Base-by-base conservation (phyloP, 108 stramenopile genomes). In the Cyclostephanos invisitatus region DNA sequence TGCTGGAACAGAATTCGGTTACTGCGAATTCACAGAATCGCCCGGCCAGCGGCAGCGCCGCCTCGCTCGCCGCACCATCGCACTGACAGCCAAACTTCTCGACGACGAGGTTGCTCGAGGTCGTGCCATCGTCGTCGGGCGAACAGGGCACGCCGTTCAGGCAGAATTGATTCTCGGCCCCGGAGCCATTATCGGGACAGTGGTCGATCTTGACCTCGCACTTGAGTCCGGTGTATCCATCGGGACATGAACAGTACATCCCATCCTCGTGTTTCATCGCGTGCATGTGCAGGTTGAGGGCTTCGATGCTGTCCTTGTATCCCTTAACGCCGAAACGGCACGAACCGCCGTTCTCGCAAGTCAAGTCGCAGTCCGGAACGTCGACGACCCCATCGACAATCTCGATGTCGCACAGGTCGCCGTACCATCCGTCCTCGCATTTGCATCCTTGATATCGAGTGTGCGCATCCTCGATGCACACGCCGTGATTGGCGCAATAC, bases 231-330 rank as follows among this genome's bases (percentile, higher is more conserved):
- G 85, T 83, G 62, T 65, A 88, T 6, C 85, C 85, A 15, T 18
- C 38, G 35, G 85, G 85, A 49, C 87, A 88, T 17, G 70, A 72
- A n/a, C 87, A 88, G 60, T 88, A 82, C 85, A 86, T 86, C 46
- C 85, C 83, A 68, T 75, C 46, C 3, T 68, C 67, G 5, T 77
- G 50, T 36, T 59, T 82, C 6, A 11, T 55, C 20, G 50, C 56
- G 46, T 48, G 61, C 27, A 72, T 59, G 15, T 63, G 62, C 32
- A 78, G 46, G 44, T 59, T 53, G 20, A 78, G 70, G 0, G 17
- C 57, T 29, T 78, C 77, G 32, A 61, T 66, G 5, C 47, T 24
- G 50, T 78, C 77, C 58, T 78, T 78, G 58, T 72, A 65, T 6
- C 77, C 77, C 47, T 78, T 78, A 21, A 78, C 70, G 11, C 77